Evolutionary conservation across 2,329 filamentous ascomycete genomes (phyloP).

Genomic region (Monascus ruber): DNA sequence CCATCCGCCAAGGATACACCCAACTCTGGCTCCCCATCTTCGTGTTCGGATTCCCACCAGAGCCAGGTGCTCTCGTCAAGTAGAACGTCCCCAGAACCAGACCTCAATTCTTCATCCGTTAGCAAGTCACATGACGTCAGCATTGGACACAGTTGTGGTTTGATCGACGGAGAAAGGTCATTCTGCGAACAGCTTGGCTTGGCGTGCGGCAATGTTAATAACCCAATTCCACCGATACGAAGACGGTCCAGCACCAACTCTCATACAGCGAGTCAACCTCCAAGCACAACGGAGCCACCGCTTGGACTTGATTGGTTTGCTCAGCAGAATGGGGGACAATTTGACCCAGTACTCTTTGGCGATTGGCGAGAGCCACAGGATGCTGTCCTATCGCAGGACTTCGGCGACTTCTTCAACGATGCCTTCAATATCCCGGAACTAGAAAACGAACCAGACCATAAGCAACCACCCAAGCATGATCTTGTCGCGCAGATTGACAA

Average conservation of each 20-base stretch:
- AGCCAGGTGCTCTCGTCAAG: constrained; percentile 34
- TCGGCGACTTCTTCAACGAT: constrained; percentile 64
- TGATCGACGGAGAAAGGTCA: constrained; percentile 31
- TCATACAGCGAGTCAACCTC: constrained; percentile 14
- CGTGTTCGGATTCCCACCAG: constrained; percentile 38
- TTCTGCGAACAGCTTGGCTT: constrained; percentile 35
- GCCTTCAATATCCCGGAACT: constrained; percentile 69
- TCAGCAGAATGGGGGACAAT: constrained; percentile 71
- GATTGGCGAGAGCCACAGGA: constrained; percentile 87
- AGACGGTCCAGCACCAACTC: constrained; percentile 19
- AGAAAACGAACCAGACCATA: constrained; percentile 63
- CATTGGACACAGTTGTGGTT: constrained; percentile 18
- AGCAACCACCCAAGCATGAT: constrained; percentile 47
- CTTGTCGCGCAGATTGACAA: constrained; percentile 67
- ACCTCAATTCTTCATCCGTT: constrained; percentile 29
- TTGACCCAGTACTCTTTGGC: constrained; percentile 84
- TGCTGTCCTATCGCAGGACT: constrained; percentile 59
- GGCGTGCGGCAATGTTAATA: constrained; percentile 35
- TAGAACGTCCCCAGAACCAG: constrained; percentile 40
- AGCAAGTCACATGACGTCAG: constrained; percentile 23
- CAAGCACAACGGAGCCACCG: constrained; percentile 4
- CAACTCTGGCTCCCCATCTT: constrained; percentile 35
- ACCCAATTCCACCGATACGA: constrained; percentile 31
- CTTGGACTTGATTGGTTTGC: constrained; percentile 54
- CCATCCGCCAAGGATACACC: constrained; percentile 15